Base-by-base conservation (phyloP, 768 basidiomycete genomes). In the Rhodotorula kratochvilovae region DNA sequence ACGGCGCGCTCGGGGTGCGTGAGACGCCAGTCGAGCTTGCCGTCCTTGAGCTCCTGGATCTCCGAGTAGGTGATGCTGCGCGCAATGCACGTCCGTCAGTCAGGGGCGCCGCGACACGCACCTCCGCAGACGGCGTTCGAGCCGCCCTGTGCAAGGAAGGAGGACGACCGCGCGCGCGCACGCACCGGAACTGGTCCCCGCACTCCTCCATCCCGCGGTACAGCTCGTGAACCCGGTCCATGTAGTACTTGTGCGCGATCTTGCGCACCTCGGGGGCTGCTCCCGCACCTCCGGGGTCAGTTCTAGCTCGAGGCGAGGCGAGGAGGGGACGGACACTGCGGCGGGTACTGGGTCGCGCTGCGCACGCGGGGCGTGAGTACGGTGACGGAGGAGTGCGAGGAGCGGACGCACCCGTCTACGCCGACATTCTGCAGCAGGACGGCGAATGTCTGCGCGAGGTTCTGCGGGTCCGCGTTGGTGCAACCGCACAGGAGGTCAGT, bases 181-280 rank as follows among this genome's bases (percentile, higher is more conserved):
- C 66, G 56, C n/a, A 71, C 73, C 69, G 62, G 73, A 75, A 75
- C 56, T 66, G 64, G 58, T 71, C 70, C 48, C 66, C 55, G 53
- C 67, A 68, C 15, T 36, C 53, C 45, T 75, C 61, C 73, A 75
- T 75, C 5, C 45, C 67, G 16, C 39, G 50, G 36, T 68, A 58
- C 16, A 75, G 45, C 36, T 75, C 70, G 64, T 60, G 29, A 7
- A 75, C 73, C 10, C 73, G 67, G 36, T 71, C 63, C 61, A 71
- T 66, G 67, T 71, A 75, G 61, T 68, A 75, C 45, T 65, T 66
- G 45, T 66, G 70, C 8, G 73, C 73, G 42, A 75, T 33, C 54
- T 66, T 58, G 61, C 65, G 67, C 15, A 75, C 53, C 19, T 58
- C 63, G 15, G 70, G 45, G 13, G 59, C 73, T 75, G 63, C 7